Conservation (phyloP, 257 asterid species). For the Solanum bukasovii region DNA sequence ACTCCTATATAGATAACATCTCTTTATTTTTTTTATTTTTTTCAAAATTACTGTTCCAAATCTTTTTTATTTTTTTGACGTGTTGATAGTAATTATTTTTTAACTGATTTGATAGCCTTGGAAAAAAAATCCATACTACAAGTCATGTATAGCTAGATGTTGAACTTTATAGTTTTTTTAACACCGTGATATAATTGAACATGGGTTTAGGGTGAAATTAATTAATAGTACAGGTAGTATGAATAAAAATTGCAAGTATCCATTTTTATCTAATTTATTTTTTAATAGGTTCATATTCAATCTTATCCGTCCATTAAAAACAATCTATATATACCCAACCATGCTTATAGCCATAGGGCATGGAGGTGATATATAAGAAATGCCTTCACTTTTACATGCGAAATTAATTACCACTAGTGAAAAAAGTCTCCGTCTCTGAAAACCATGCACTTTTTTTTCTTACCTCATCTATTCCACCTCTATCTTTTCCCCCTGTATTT, state of each 20-base stretch:
- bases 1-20: background rate
- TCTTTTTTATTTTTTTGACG: too few species aligned
- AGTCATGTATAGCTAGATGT: background rate
- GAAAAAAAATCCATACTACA: background rate
- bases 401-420: background rate
- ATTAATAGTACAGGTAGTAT: background rate
- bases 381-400: background rate
- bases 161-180: background rate
- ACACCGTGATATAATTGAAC: background rate
- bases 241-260: background rate
- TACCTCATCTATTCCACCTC: background rate
- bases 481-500: background rate
- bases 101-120: background rate
- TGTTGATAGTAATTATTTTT: background rate
- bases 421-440: background rate
- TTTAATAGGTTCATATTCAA: background rate
- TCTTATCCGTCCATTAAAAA: background rate
- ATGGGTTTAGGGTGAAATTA: background rate
- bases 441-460: background rate
- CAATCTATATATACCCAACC: background rate
- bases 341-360: background rate
- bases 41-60: background rate
- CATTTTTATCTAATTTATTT: background rate
- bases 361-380: background rate
- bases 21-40: too few species aligned